These are phyloP conservation scores for Papilionanthe hybrid DNA, from an alignment of 116 monocot species.

Conservation along the genomic window DNA sequence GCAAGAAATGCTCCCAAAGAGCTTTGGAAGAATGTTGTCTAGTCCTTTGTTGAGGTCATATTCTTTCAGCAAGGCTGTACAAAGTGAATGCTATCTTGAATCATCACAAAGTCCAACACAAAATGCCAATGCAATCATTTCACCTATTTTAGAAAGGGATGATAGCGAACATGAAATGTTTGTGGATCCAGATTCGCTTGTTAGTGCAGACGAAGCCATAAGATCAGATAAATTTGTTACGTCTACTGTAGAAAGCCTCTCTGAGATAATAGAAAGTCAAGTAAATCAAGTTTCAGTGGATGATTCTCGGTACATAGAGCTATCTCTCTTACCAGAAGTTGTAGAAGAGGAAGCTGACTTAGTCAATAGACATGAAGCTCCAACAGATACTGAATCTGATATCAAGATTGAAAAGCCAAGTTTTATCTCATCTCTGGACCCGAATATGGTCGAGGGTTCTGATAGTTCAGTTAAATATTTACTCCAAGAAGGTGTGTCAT, in stretches of 20 bases:
- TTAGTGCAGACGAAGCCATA: neutral
- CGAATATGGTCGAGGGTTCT: neutral
- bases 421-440: conserved; percentile 8
- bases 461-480: neutral
- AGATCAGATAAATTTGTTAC: conserved; percentile 9
- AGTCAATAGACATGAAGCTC: conserved; percentile 7
- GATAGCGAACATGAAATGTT: neutral
- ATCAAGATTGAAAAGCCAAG: conserved; percentile 5
- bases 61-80: conserved; percentile 11
- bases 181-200: neutral
- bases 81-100: conserved; percentile 5
- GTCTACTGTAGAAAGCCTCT: neutral
- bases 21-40: conserved; percentile 38
- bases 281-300: neutral
- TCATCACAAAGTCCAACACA: neutral
- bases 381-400: neutral
- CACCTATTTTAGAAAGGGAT: neutral
- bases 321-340: conserved; percentile 5
- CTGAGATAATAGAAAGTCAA: neutral
- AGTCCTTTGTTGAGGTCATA: conserved; percentile 23
- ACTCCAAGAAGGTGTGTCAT: neutral
- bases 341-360: conserved; percentile 5
- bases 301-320: neutral
- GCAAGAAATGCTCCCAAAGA: conserved; percentile 8
- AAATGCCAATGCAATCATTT: neutral